Evolutionary conservation across 2,329 filamentous ascomycete species (phyloP).

Genomic region (Graphium sp.): DNA sequence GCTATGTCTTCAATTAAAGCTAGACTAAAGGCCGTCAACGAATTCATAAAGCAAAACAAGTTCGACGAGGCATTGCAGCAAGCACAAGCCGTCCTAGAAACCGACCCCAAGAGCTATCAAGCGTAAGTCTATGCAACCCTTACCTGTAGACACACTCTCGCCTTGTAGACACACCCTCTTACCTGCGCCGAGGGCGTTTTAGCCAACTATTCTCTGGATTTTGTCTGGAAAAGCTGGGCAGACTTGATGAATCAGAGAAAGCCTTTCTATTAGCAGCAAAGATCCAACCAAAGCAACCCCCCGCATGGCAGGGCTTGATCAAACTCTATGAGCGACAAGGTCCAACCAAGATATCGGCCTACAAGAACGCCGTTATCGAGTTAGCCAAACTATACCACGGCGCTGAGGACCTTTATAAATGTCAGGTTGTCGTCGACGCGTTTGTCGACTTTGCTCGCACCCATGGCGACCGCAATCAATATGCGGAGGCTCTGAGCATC

Average conservation of each 20-base stretch:
- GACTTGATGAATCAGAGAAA: conserved; percentile 55
- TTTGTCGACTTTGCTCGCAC: conserved; percentile 58
- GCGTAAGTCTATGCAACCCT: conserved; percentile 31
- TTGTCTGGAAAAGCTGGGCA: conserved; percentile 60
- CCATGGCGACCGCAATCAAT: conserved; percentile 55
- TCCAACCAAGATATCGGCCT: conserved; percentile 50
- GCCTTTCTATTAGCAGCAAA: conserved; percentile 58
- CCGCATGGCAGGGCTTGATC: conserved; percentile 81
- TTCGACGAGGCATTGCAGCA: conserved; percentile 60
- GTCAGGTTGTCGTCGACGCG: conserved; percentile 58
- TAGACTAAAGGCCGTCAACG: conserved; percentile 65
- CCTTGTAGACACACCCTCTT: background rate
- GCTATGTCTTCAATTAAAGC: conserved; percentile 46
- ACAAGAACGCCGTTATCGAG: conserved; percentile 38
- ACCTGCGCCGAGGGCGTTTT: conserved; percentile 1
- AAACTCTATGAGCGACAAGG: conserved; percentile 72
- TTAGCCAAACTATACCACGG: conserved; percentile 61
- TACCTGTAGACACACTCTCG: background rate
- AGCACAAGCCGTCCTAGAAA: conserved; percentile 50
- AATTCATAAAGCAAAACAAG: conserved; percentile 61
- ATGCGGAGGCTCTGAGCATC: conserved; percentile 58
- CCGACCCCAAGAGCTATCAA: conserved; percentile 68
- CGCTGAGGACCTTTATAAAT: conserved; percentile 45
- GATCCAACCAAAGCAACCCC: conserved; percentile 58
- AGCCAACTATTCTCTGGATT: conserved; percentile 80